Evolutionary conservation across 129 eudicot genomes (phyloP), one percentile per base, ranked within the genome.

Genomic region (Flaveria ramosissima): DNA sequence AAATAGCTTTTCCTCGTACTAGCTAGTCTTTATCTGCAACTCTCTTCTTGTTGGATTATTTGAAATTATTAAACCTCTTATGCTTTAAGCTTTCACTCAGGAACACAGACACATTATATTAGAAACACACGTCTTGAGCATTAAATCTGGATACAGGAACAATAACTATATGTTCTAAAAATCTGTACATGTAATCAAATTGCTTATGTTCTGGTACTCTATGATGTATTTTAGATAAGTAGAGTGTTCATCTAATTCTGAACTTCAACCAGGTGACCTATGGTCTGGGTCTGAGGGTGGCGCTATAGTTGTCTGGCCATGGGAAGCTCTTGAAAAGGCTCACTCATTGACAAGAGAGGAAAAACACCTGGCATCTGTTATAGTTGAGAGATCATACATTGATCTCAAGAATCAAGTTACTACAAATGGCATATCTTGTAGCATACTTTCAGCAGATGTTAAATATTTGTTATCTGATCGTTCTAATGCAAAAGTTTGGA

Each of bases 231-330:
- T 17, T 36, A 61, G 19, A 53, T 65, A 61, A 50, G 50, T 36
- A 51, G 78, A 20, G 41, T 69, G 68, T 69, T 55, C 75, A 61
- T 83, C 76, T 73, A 76, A 39, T 51, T 71, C 70, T 68, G 52
- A 56, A 67, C 71, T 73, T 69, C 47, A 50, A 85, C 51, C 86
- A 95, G 99, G 99, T 76, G 99, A 95, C 79, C 81, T 95, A n/a
- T 95, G 99, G 99, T 87, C 99, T 10, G 99, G 97, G 20, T 86
- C 96, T 13, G 99, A 95, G 82, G 86, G 89, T 84, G 99, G 99
- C 43, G 80, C 82, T 15, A 73, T 95, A 27, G 88, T 75, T 84
- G 89, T 92, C 48, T 95, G 99, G 99, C 92, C 99, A 52, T 88
- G 96, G 92, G 97, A 95, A 89, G 78, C 94, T 70, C 88, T 95